Evolutionary conservation across 2,329 filamentous ascomycete species (phyloP), one percentile per base, ranked within the genome.

Genomic region (Penicillium fuscoglaucum): DNA sequence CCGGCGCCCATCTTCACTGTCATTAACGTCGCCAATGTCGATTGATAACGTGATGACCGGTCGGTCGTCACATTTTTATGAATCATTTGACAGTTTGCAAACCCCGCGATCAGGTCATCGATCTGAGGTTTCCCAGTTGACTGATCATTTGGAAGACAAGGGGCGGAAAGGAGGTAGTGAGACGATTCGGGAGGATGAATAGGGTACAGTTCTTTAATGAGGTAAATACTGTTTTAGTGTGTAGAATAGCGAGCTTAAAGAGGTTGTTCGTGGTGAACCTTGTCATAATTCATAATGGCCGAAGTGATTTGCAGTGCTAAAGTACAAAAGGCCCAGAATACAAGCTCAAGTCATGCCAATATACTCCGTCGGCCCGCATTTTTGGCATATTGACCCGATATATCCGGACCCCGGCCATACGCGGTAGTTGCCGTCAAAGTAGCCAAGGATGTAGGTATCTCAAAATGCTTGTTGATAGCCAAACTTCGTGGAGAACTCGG

Each of bases 391-490:
- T 57, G 49, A 26, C 28, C 43, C 6, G 35, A 15, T 8, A 24
- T 21, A 35, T 45, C 40, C 33, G n/a, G 13, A 8, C 13, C 19
- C 29, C 6, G 49, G 10, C 15, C 37, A 57, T 12, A 15, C 13
- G 17, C 28, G 13, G 19, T 9, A 29, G 12, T 19, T 45, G 12
- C 19, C 13, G 40, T 12, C 19, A 57, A 24, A 46, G 35, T 41
- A 4, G 40, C 29, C 19, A 46, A 45, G 6, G 65, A 66, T 8
- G 46, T 61, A 15, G 64, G 65, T 2, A 67, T 37, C 50, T 67
- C 62, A 26, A 67, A 67, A 35, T 67, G 65, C 12, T 63, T 66
- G 7, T 55, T 63, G 24, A 67, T 55, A 10, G 50, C 43, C 6
- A 24, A 10, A 15, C 58, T 54, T 28, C 60, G 60, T 6, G 29